Percentiles rank a stretch among this genome's conserved stretches.
Evolutionary conservation across 169 alveolate species (phyloP).

Genomic region (Cryptosporidium viatorum): DNA sequence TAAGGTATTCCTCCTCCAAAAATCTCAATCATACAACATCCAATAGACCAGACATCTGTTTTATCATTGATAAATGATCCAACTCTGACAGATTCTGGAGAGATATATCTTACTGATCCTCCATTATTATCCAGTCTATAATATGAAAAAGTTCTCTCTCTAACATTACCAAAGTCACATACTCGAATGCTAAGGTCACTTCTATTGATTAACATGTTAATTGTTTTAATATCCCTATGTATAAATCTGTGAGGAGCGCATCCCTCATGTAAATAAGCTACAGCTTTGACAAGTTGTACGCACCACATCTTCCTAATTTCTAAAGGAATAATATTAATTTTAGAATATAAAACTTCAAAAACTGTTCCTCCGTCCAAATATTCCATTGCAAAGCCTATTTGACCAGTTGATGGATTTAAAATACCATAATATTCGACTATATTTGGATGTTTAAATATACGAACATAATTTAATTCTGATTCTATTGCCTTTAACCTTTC

Average conservation of each 20-base stretch:
- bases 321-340: constrained; percentile 75
- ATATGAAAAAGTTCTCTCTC: constrained; percentile 79
- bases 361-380: constrained; percentile 83
- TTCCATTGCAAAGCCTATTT: constrained; percentile 83
- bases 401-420: constrained; percentile 60
- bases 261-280: constrained; percentile 79
- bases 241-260: constrained; percentile 78
- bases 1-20: constrained; percentile 85
- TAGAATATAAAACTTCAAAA: constrained; percentile 81
- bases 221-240: constrained; percentile 86
- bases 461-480: constrained; percentile 53
- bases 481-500: constrained; percentile 65
- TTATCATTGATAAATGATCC: constrained; percentile 83
- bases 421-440: constrained; percentile 62
- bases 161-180: constrained; percentile 86
- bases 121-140: constrained; percentile 84
- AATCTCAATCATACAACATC: constrained; percentile 85
- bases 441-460: constrained; percentile 59
- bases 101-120: constrained; percentile 86
- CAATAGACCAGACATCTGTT: constrained; percentile 86
- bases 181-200: constrained; percentile 80
- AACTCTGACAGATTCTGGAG: constrained; percentile 84
- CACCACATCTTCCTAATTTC: constrained; percentile 78
- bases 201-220: constrained; percentile 82
- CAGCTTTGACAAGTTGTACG: constrained; percentile 79